These are phyloP conservation scores for Phytophthora fragariaefolia DNA, from an alignment of 352 stramenopile species.

Conservation along the genomic window DNA sequence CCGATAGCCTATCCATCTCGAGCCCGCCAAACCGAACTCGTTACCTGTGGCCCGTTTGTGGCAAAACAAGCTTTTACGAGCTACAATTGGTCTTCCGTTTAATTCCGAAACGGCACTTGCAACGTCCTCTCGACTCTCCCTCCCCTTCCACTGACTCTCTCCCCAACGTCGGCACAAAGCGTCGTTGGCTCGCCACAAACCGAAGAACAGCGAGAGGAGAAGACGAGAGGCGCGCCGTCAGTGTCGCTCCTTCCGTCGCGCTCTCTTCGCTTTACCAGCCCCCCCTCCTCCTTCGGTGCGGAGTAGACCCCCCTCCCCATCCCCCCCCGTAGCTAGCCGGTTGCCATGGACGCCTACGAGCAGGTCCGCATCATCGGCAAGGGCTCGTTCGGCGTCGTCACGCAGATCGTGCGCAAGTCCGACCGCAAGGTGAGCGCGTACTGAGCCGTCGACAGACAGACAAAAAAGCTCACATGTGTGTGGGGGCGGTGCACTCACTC, in stretches of 20 bases:
- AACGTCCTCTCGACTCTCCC: too few species aligned
- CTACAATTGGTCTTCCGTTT: too few species aligned
- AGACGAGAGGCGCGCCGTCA: constrained; percentile 17
- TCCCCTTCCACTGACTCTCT: too few species aligned
- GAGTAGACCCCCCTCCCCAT: not conserved
- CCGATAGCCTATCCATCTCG: too few species aligned
- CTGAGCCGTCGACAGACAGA: too few species aligned
- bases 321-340: not conserved
- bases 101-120: too few species aligned
- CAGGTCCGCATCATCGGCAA: constrained; percentile 91
- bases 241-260: constrained; percentile 20
- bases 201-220: constrained; percentile 48
- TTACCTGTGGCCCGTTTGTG: too few species aligned
- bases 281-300: not conserved
- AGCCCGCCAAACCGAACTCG: too few species aligned
- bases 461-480: not conserved
- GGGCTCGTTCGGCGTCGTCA: constrained; percentile 92
- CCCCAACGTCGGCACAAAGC: too few species aligned
- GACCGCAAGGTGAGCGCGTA: constrained; percentile 83
- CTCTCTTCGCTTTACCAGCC: constrained; percentile 23
- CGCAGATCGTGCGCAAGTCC: constrained; percentile 89
- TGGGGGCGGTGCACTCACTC: not conserved
- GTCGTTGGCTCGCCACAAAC: constrained; percentile 42
- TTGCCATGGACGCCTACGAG: constrained; percentile 88
- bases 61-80: too few species aligned